Base-by-base conservation (phyloP, 2,329 filamentous ascomycete genomes). In the Phialocephala sp. region DNA sequence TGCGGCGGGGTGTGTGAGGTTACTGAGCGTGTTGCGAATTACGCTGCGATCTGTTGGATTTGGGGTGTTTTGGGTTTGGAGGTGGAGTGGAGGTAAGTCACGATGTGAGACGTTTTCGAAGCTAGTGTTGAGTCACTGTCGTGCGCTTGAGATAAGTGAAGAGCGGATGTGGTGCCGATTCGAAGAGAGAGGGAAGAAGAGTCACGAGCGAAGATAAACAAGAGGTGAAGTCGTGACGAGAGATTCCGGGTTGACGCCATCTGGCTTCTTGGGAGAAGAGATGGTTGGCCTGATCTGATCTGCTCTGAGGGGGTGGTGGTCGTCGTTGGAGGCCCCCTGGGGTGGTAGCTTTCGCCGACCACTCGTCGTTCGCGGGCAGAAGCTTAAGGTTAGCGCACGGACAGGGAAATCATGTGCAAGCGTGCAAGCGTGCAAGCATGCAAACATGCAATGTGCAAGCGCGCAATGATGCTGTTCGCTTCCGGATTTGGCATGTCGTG, bases 301-400 rank as follows among this genome's bases (percentile, higher is more conserved):
- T 43, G 41, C 5, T 24, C 27, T 41, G 37, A 18, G 4, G 37
- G 12, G 4, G 9, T 41, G 37, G 12, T 2, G 5, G 4, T 54
- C n/a, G 50, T 50, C 22, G 45, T 50, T 50, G 24, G 50, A 54
- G 50, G 50, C 50, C 50, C 47, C 47, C 50, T 54, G 50, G 24
- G 32, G 1, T 24, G 15, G 41, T 22, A 24, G 2, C n/a, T 32
- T 27, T 27, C 22, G 47, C 15, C 11, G 15, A 41, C 27, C 3
- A 32, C 27, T 6, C 6, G 3, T 41, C 15, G 43, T 47, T 47
- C 15, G 43, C 22, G 47, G 24, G 15, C 24, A 27, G 47, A 52
- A 52, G 50, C 50, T 54, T 54, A 54, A 54, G 50, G 11, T 54
- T 54, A 32, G 27, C 6, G 50, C 50, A 54, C 50, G 24, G 50